Evolutionary conservation across 164 flowering plant species (phyloP).

Genomic region (Chimonanthus salicifolius): DNA sequence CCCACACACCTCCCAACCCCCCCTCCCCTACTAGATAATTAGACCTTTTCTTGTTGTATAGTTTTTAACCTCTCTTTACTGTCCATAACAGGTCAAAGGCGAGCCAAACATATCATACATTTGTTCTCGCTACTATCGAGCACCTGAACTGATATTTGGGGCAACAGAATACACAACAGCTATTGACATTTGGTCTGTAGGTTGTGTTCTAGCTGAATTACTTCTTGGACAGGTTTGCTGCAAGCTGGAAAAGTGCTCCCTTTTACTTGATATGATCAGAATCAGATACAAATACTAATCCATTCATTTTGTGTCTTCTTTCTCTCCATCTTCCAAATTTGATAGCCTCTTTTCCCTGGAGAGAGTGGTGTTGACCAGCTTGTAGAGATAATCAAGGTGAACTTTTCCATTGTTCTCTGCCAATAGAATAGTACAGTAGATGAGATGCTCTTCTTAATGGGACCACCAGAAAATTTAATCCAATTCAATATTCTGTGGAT

Average conservation of each 20-base stretch:
- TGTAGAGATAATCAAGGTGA: conserved; percentile 80
- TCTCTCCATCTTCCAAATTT: conserved; percentile 11
- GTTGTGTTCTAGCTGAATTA: conserved; percentile 77
- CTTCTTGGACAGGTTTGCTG: conserved; percentile 70
- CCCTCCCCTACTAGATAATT: background rate
- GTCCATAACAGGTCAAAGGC: conserved; percentile 57
- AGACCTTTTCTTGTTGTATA: background rate
- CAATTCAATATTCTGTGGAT: background rate
- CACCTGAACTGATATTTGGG: conserved; percentile 85
- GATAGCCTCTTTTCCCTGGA: conserved; percentile 68
- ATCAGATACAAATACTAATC: background rate
- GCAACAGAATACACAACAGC: conserved; percentile 85
- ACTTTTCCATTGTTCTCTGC: background rate
- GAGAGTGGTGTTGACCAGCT: conserved; percentile 85
- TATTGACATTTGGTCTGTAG: conserved; percentile 83
- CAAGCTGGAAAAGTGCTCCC: background rate
- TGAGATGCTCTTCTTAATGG: background rate
- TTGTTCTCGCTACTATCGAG: conserved; percentile 84
- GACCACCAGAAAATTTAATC: background rate
- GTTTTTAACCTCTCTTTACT: background rate
- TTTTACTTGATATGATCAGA: conserved; percentile 3
- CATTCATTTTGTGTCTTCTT: background rate
- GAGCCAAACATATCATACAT: conserved; percentile 87
- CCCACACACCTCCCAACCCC: background rate
- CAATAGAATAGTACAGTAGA: background rate